These are phyloP conservation scores for Chytridium lagenaria DNA, from an alignment of 371 early-diverging fungal species.

Conservation along the genomic window DNA sequence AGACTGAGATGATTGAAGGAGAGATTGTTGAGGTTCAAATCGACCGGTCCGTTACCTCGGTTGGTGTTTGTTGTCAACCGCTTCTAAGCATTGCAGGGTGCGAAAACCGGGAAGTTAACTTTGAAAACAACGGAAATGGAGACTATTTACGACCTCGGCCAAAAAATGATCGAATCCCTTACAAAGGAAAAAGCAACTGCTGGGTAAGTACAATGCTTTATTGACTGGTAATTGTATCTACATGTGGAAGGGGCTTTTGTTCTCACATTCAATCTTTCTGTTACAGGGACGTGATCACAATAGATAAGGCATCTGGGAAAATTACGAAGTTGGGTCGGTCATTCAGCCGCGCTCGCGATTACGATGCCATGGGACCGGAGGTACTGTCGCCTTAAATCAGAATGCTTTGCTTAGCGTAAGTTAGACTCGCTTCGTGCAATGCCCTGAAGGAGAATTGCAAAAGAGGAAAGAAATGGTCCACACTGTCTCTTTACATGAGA, in stretches of 20 bases:
- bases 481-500: constrained; percentile 97
- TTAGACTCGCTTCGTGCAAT: constrained; percentile 94
- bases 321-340: constrained; percentile 97
- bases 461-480: constrained; percentile 95
- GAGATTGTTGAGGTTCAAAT: constrained; percentile 99
- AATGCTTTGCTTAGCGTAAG: neutral
- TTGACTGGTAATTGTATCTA: no score
- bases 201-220: constrained; percentile 62
- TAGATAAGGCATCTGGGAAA: constrained; percentile 98
- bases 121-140: constrained; percentile 99
- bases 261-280: no score
- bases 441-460: constrained; percentile 99
- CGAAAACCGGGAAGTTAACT: constrained; percentile 95
- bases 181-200: constrained; percentile 97
- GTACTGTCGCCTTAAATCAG: constrained; percentile 45
- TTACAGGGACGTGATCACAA: constrained; percentile 93
- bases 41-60: constrained; percentile 89
- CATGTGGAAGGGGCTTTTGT: no score
- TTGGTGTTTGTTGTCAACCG: constrained; percentile 54
- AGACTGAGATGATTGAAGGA: constrained; percentile 97
- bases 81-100: neutral
- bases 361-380: constrained; percentile 96
- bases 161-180: constrained; percentile 97
- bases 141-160: constrained; percentile 98
- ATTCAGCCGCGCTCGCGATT: constrained; percentile 92